Evolutionary conservation across 108 stramenopile species (phyloP), one percentile per base, ranked within the genome.

Genomic region (Aureococcus anophagefferens): DNA sequence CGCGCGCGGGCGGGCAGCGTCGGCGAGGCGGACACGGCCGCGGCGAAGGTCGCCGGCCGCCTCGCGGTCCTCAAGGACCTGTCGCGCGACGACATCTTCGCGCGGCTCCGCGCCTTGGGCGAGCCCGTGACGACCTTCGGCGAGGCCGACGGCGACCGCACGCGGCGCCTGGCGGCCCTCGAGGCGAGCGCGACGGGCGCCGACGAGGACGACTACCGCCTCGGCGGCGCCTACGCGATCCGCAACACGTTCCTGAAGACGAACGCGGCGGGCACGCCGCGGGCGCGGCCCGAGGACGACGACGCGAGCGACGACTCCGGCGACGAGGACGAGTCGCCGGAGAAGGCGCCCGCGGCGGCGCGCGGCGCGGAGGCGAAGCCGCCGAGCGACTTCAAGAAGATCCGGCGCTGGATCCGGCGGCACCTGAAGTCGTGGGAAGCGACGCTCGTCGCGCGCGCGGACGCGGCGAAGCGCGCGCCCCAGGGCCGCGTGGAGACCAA

Each of bases 341-440:
- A 40, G 37, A 40, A 40, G 37, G 37, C 37, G 7, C 11, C 37
- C 37, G 37, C 7, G 37, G 37, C 37, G 37, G 4, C 37, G 37
- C 37, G 11, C n/a, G n/a, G n/a, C n/a, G n/a, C n/a, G n/a, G n/a
- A n/a, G n/a, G n/a, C n/a, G n/a, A n/a, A n/a, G n/a, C n/a, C n/a
- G n/a, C n/a, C n/a, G n/a, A n/a, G n/a, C 37, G 37, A 40, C 7
- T 86, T 87, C 70, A 88, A 89, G 68, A 65, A 64, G 15, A 87
- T 93, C 28, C 86, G 90, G 67, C 76, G 79, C 37, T 97, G 86
- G 75, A 90, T 95, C 80, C 91, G 91, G 77, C 72, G 77, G 29
- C 83, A 93, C 25, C 68, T 97, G 59, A 85, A 86, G 33, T 77
- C 89, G 68, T 97, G 96, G 96, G 94, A 94, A 79, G 70, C 74